Evolutionary conservation across 1,284 basidiomycete species (phyloP), one percentile per base, ranked within the genome.

Genomic region (Paramarasmius palmivorus): DNA sequence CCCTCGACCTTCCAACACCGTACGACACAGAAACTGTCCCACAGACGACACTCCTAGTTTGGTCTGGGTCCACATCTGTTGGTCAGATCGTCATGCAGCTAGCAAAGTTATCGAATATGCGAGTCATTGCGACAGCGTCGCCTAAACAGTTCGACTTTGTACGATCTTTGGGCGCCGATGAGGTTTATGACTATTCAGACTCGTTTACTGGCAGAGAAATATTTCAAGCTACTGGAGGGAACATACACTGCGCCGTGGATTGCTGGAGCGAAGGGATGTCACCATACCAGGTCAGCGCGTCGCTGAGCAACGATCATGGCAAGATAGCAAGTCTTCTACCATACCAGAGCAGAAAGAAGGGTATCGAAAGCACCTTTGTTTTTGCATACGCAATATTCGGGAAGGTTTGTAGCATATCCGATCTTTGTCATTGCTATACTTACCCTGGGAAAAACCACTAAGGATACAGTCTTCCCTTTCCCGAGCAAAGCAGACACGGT

Each of bases 61-160:
- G 74, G 63, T 72, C 69, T 17, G 77, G 74, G 12, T 65, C 74
- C 10, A 69, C 72, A 10, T 65, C 69, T 6, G 73, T 76, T 22
- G 77, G 77, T 2, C 63, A 73, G 17, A 72, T 68, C 58, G 72
- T 72, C 7, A 59, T 77, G 36, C 75, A 78, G 57, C 65, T 79
- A 17, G 74, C 67, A 12, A 66, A 65, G 29, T 59, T 68, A 15
- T 59, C 67, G 1, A 73, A 73, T 22, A 63, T 68, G 55, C 65
- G 64, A 22, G 73, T 77, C 47, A 64, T 75, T 57, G 61, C 68
- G n/a, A 75, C 73, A 10, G 72, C 73, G 8, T 75, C 73, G 32
- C 65, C 71, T 1, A 63, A 63, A 25, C 73, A 73, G 58, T 67
- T 65, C 49, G 70, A 67, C n/a, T 64, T 72, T 50, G 62, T 78